These are phyloP conservation scores for Stentor roeselii DNA, from an alignment of 73 alveolate species.

Conservation along the genomic window DNA sequence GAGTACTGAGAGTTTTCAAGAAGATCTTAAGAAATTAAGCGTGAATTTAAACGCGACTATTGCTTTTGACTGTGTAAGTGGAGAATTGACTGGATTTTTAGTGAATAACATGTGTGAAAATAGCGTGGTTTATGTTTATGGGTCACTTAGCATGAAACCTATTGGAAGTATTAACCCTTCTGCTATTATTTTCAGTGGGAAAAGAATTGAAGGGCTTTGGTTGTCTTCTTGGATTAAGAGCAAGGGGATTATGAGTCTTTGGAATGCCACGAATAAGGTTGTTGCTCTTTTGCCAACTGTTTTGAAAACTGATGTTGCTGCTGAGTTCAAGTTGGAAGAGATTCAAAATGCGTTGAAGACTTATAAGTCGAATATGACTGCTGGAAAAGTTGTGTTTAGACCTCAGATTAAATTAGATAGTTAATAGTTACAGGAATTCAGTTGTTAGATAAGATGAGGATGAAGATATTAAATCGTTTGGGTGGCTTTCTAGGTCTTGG, in stretches of 20 bases:
- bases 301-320: constrained; percentile 35
- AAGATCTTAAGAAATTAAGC: constrained; percentile 47
- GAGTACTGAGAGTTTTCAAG: constrained; percentile 44
- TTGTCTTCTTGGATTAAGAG: constrained; percentile 32
- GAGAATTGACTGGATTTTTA: constrained; percentile 57
- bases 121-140: constrained; percentile 48
- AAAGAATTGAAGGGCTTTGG: constrained; percentile 58
- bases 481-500: too few relatives aligned
- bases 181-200: constrained; percentile 45
- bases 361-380: constrained; percentile 32
- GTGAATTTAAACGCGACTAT: constrained; percentile 58
- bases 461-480: too few relatives aligned
- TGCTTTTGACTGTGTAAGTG: constrained; percentile 65
- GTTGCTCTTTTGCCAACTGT: constrained; percentile 33
- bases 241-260: neutral
- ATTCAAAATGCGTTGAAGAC: constrained; percentile 33
- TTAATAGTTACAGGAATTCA: too few relatives aligned
- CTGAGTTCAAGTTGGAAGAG: constrained; percentile 31
- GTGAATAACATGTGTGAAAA: constrained; percentile 55
- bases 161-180: constrained; percentile 34
- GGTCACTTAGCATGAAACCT: constrained; percentile 33
- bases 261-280: neutral
- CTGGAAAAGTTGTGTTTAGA: constrained; percentile 43
- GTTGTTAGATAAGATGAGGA: too few relatives aligned
- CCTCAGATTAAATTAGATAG: too few relatives aligned